Base-by-base conservation (phyloP, 2,329 filamentous ascomycete species). In the Trichoderma pleuroti region DNA sequence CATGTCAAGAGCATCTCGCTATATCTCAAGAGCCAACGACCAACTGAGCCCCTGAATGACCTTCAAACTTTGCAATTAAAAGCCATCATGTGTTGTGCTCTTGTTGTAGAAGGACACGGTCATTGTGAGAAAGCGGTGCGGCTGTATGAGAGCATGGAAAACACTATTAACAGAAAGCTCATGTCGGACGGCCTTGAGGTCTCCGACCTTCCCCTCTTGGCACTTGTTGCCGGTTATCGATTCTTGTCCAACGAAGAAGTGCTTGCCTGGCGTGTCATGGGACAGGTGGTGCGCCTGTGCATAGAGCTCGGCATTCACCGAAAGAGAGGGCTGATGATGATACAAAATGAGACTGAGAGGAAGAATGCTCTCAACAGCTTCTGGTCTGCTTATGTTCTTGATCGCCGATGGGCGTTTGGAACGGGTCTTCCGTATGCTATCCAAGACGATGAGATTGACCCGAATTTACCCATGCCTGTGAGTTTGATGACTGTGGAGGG, bases 321-420 rank as follows among this genome's bases (percentile, higher is more conserved):
- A 54, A 87, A 89, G 70, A 91, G 93, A 73, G 92, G 91, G 0
- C 85, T 97, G 71, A 83, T 90, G 67, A 88, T 87, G 71, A 93
- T 95, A 60, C 81, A 85, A 9, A 88, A 92, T 73, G 89, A 92
- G 57, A 85, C 89, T 54, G 91, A 94, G 72, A 87, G 92, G 62
- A 84, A 86, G 63, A 86, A 88, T 64, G 90, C 92, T 0, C 85
- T 92, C 32, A 88, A 91, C 63, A 88, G 93, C 16, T 97, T 97
- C 79, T 98, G 93, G 94, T 90, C 91, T 1, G 90, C 94, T 21
- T 97, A 96, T 77, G 90, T 94, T 5, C 84, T 97, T 49, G 94
- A 97, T 78, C 86, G 93, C 49, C 86, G 94, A 64, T 97, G 93
- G 93, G 93, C 92, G 73, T 93, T 97, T 75, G 92, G 91, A n/a